A percentile compares a stretch with the other conserved stretches of the same genome.
Conservation (phyloP, 805 yeast genomes). For the Metschnikowia matae region DNA sequence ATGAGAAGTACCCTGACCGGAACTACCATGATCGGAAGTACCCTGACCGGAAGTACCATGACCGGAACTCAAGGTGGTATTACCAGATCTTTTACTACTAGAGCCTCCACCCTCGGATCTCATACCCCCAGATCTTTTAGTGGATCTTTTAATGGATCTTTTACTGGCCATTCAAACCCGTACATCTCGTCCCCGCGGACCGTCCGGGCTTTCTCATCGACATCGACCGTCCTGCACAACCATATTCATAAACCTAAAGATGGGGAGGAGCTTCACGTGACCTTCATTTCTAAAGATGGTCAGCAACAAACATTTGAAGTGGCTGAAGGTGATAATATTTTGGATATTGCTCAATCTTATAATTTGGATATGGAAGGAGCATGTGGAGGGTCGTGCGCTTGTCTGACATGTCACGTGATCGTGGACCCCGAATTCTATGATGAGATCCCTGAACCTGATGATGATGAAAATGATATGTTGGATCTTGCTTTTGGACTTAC, state of each 20-base stretch:
- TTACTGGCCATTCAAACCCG: too few relatives aligned
- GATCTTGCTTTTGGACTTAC: constrained; percentile 96
- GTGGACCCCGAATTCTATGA: constrained; percentile 95
- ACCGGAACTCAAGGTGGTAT: too few relatives aligned
- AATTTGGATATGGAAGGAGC: constrained; percentile 97
- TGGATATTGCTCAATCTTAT: constrained; percentile 93
- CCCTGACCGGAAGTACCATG: too few relatives aligned
- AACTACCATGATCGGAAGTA: too few relatives aligned
- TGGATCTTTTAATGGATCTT: too few relatives aligned
- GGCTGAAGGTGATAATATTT: constrained; percentile 83
- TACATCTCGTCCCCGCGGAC: too few relatives aligned
- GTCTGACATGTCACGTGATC: constrained; percentile 95
- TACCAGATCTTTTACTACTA: too few relatives aligned
- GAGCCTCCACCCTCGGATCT: too few relatives aligned
- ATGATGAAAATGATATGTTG: constrained; percentile 97
- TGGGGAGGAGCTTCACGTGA: constrained; percentile 80
- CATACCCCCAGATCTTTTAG: too few relatives aligned
- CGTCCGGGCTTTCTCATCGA: neutral
- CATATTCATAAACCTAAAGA: constrained; percentile 87
- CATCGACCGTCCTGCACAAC: constrained; percentile 53
- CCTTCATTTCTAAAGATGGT: constrained; percentile 92
- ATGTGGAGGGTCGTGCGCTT: constrained; percentile 98
- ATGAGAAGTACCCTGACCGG: too few relatives aligned
- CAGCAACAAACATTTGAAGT: constrained; percentile 77
- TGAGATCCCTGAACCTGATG: constrained; percentile 88